phyloP scores from a whole-genome alignment of 768 basidiomycete genomes.

The Panaeolus cyanescens region DNA sequence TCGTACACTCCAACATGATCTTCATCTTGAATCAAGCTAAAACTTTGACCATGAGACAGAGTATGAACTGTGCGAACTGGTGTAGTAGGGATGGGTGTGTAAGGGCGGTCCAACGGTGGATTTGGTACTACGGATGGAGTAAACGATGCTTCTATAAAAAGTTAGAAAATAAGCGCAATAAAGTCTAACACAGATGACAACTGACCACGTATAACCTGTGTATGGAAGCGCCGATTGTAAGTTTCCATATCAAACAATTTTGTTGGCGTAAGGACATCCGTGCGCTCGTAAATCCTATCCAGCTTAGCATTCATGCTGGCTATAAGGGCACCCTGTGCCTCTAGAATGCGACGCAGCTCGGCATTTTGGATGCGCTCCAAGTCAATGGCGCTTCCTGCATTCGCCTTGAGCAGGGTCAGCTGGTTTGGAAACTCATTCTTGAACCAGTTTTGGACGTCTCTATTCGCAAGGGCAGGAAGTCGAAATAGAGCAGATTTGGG shows the following conservation, averaged over 20 bases:
- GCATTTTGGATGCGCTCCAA: constrained; percentile 22
- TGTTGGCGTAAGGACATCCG: neutral
- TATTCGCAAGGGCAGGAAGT: constrained; percentile 25
- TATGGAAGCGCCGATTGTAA: neutral
- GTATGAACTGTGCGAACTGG: too few relatives aligned
- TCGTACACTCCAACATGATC: too few relatives aligned
- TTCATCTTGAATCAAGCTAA: too few relatives aligned
- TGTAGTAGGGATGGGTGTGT: too few relatives aligned
- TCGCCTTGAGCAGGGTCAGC: constrained; percentile 19
- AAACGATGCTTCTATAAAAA: neutral
- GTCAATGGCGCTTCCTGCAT: constrained; percentile 17
- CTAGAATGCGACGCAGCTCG: constrained; percentile 15
- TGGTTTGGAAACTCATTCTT: constrained; percentile 16
- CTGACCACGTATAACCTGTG: neutral
- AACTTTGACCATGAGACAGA: too few relatives aligned
- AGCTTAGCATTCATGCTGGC: neutral
- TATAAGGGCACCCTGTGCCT: constrained; percentile 10
- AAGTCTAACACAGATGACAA: neutral
- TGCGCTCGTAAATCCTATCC: neutral
- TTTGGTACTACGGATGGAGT: too few relatives aligned
- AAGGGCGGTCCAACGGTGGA: too few relatives aligned
- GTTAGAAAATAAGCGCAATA: neutral
- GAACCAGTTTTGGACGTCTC: constrained; percentile 29
- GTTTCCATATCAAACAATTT: neutral
- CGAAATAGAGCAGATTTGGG: constrained; percentile 25